Evolutionary conservation across 2,329 filamentous ascomycete genomes (phyloP).

Genomic region (Chlorencoelia australis): DNA sequence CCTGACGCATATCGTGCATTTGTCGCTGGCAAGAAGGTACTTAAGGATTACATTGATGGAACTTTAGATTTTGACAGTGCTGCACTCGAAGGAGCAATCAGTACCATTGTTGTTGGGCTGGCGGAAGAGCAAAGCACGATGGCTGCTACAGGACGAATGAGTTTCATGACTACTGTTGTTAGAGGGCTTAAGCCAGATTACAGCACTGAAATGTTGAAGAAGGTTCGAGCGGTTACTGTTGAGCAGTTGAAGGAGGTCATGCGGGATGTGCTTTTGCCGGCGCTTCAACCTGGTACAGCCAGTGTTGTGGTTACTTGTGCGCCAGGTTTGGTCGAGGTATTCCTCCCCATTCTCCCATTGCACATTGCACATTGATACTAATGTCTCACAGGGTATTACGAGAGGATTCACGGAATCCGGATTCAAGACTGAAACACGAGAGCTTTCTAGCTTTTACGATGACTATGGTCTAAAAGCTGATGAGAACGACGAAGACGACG

Average conservation of each 20-base stretch:
- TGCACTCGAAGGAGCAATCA: conserved; percentile 75
- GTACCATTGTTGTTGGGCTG: conserved; percentile 74
- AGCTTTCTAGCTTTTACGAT: conserved; percentile 74
- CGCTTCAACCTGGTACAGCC: conserved; percentile 70
- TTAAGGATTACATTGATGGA: conserved; percentile 65
- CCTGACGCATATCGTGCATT: conserved; percentile 86
- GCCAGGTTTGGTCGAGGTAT: conserved; percentile 73
- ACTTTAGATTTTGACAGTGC: conserved; percentile 58
- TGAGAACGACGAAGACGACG: conserved; percentile 30
- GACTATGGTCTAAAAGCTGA: conserved; percentile 68
- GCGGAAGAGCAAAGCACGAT: conserved; percentile 86
- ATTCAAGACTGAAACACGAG: conserved; percentile 67
- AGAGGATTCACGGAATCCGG: conserved; percentile 64
- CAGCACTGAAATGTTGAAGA: conserved; percentile 64
- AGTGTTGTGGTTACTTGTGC: conserved; percentile 87
- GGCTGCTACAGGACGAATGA: conserved; percentile 68
- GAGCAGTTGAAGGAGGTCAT: conserved; percentile 71
- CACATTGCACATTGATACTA: neutral
- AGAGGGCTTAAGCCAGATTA: conserved; percentile 67
- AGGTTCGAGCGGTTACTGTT: conserved; percentile 64
- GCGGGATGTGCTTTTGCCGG: conserved; percentile 62
- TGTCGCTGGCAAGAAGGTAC: conserved; percentile 61
- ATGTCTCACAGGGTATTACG: conserved; percentile 52
- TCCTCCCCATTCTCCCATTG: conserved; percentile 3
- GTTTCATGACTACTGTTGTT: conserved; percentile 75